These are phyloP conservation scores for Cercis canadensis DNA, from an alignment of 306 rosid species.

Conservation along the genomic window DNA sequence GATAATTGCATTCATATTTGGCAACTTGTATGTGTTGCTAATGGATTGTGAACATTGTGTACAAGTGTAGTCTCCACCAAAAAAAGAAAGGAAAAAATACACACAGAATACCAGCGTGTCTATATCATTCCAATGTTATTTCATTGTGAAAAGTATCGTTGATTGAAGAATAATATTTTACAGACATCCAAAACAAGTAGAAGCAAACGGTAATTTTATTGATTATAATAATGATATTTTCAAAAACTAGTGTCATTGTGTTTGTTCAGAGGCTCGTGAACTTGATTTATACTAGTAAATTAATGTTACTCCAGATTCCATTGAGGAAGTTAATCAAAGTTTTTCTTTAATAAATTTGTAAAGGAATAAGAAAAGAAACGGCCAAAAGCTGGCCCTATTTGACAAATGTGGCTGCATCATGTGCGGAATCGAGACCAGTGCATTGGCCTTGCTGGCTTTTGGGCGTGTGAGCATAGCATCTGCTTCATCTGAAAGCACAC, in stretches of 20 bases:
- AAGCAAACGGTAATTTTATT: not conserved
- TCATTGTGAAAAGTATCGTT: not conserved
- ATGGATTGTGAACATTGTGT: too few relatives aligned
- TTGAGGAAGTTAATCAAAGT: too few relatives aligned
- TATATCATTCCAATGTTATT: not conserved
- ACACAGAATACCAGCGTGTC: too few relatives aligned
- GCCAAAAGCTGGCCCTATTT: slow-evolving; percentile 19
- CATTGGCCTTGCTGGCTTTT: slow-evolving; percentile 22
- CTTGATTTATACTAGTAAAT: not conserved
- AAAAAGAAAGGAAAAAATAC: too few relatives aligned
- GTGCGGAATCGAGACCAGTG: slow-evolving; percentile 33
- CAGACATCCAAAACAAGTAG: not conserved
- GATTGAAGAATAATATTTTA: not conserved
- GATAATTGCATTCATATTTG: too few relatives aligned
- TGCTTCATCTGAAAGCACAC: slow-evolving; percentile 43
- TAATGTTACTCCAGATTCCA: slow-evolving; percentile 21
- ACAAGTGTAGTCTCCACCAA: too few relatives aligned
- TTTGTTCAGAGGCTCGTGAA: not conserved
- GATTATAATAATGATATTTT: not conserved
- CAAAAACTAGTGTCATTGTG: too few relatives aligned
- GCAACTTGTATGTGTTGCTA: too few relatives aligned
- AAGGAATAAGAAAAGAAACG: not conserved
- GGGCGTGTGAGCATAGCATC: slow-evolving; percentile 37
- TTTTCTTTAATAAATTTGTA: too few relatives aligned
- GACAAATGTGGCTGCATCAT: slow-evolving; percentile 4